A percentile compares a stretch with the other conserved stretches of the same genome.
phyloP scores from a whole-genome alignment of 352 stramenopile genomes.

The Pythium utonaiense region DNA sequence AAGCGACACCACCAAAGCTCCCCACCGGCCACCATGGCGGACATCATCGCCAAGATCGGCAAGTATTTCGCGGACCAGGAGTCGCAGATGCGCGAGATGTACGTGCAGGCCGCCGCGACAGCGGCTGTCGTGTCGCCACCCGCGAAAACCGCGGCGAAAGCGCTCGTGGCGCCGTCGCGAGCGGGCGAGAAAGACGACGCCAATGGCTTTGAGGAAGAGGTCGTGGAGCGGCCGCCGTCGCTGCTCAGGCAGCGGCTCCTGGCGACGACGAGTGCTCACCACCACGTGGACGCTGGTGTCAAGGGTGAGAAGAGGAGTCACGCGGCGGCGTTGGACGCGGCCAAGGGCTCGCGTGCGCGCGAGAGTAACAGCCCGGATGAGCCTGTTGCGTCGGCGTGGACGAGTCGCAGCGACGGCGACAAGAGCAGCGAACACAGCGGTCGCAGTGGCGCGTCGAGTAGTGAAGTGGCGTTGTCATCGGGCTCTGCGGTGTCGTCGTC shows the following conservation, averaged over 20 bases:
- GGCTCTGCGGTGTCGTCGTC: not conserved
- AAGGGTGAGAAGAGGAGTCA: not conserved
- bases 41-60: conserved; percentile 67
- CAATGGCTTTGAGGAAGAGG: not conserved
- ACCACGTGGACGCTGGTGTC: not conserved
- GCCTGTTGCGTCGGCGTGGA: too few species aligned
- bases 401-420: not conserved
- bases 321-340: too few species aligned
- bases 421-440: not conserved
- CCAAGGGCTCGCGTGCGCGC: too few species aligned
- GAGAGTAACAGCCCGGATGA: too few species aligned
- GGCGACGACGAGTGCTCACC: not conserved
- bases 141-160: not conserved
- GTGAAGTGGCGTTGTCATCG: not conserved
- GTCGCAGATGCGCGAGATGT: conserved; percentile 42
- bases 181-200: not conserved
- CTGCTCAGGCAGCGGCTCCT: not conserved
- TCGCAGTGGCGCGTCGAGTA: not conserved
- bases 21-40: conserved; percentile 36
- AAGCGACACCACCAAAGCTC: conserved; percentile 7
- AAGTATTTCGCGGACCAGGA: conserved; percentile 68
- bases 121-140: not conserved
- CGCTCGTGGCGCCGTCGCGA: conserved; percentile 11
- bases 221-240: not conserved
- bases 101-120: conserved; percentile 14